phyloP scores from a whole-genome alignment of 2,329 filamentous ascomycete species.

The Acrocalymma vagum region DNA sequence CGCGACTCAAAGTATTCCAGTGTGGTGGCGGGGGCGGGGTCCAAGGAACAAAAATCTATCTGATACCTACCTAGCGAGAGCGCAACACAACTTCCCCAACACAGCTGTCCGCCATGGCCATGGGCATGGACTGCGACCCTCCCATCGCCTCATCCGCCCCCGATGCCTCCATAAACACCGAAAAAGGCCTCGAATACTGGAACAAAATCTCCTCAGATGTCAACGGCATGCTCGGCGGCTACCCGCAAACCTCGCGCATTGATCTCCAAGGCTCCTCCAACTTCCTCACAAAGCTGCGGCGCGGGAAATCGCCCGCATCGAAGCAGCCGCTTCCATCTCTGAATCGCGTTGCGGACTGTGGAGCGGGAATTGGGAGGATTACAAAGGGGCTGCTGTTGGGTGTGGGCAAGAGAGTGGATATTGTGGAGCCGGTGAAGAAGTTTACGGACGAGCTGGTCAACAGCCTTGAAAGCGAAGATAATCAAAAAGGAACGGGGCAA shows the following conservation, averaged over 20 bases:
- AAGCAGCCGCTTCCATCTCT: constrained; percentile 40
- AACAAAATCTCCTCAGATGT: constrained; percentile 60
- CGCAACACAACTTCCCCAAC: not conserved
- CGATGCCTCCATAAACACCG: constrained; percentile 56
- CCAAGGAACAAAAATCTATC: too few species aligned
- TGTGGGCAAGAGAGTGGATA: constrained; percentile 76
- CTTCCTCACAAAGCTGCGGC: constrained; percentile 72
- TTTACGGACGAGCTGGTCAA: constrained; percentile 72
- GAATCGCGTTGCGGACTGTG: constrained; percentile 64
- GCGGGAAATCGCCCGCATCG: constrained; percentile 31
- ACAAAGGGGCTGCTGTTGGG: constrained; percentile 79
- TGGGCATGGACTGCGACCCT: constrained; percentile 39
- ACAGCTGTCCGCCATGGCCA: too few species aligned
- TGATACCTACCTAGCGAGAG: constrained; percentile 4
- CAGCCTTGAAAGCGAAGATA: constrained; percentile 27
- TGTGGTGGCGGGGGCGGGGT: too few species aligned
- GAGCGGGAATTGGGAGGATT: constrained; percentile 81
- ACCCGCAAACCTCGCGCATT: constrained; percentile 71
- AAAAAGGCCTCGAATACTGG: constrained; percentile 61
- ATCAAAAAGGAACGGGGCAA: constrained; percentile 48
- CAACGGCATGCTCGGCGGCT: constrained; percentile 84
- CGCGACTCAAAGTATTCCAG: too few species aligned
- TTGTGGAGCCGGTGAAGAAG: constrained; percentile 84
- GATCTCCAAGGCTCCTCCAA: constrained; percentile 76
- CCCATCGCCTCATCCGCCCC: constrained; percentile 29